These are phyloP conservation scores for Polytolypa hystricis DNA, from an alignment of 2,329 filamentous ascomycete species.

Conservation along the genomic window DNA sequence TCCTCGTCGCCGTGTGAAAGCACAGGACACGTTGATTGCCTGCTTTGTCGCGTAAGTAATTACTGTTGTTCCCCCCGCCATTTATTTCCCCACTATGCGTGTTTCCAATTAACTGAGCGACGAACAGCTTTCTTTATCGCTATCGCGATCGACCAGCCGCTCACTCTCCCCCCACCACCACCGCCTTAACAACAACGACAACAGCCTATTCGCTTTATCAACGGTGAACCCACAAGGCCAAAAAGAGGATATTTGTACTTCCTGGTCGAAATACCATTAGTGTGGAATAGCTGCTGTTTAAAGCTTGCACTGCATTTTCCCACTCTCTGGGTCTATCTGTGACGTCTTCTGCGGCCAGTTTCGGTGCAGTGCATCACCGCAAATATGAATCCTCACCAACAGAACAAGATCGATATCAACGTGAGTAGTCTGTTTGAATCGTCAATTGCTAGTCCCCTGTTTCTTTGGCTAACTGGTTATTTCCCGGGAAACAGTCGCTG, in stretches of 20 bases:
- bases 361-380: conserved; percentile 6
- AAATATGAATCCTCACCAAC: conserved; percentile 89
- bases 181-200: too few relatives aligned
- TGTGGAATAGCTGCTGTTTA: neutral
- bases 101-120: too few relatives aligned
- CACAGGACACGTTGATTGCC: neutral
- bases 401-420: conserved; percentile 95
- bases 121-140: too few relatives aligned
- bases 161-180: neutral
- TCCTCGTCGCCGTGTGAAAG: too few relatives aligned
- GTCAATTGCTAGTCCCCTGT: neutral
- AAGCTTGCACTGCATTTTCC: too few relatives aligned
- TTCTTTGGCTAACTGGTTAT: conserved; percentile 9
- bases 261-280: neutral
- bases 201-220: neutral
- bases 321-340: too few relatives aligned
- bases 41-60: neutral
- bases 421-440: conserved; percentile 46
- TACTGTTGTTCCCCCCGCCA: neutral
- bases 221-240: too few relatives aligned
- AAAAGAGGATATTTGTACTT: too few relatives aligned
- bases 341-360: too few relatives aligned
- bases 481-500: conserved; percentile 57
- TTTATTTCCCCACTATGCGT: too few relatives aligned
- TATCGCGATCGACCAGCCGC: neutral